phyloP scores from a whole-genome alignment of 768 basidiomycete species.

The Boletus pseudopeckii region DNA sequence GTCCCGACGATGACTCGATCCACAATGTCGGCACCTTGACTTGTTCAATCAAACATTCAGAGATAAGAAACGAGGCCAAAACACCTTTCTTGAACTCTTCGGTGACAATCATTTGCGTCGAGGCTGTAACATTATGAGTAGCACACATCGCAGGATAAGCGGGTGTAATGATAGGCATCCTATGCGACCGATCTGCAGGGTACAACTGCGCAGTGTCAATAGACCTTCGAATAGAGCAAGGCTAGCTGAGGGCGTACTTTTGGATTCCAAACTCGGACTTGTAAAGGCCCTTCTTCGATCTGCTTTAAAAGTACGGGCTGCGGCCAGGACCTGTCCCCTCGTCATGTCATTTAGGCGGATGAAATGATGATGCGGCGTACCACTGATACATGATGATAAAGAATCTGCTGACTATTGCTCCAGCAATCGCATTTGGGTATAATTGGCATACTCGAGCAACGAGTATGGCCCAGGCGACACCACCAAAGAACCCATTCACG shows the following conservation, averaged over 20 bases:
- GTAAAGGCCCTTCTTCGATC: conserved; percentile 91
- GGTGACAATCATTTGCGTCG: conserved; percentile 94
- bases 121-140: conserved; percentile 95
- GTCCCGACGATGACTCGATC: conserved; percentile 85
- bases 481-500: conserved; percentile 95
- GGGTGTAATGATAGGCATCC: conserved; percentile 99
- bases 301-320: conserved; percentile 96
- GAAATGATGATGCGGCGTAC: conserved; percentile 42
- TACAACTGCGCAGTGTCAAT: conserved; percentile 58
- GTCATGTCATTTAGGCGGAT: conserved; percentile 5
- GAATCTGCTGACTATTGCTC: conserved; percentile 95
- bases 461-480: conserved; percentile 98
- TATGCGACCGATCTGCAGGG: conserved; percentile 87
- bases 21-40: conserved; percentile 85
- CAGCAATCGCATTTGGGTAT: conserved; percentile 92
- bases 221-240: no score
- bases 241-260: conserved; percentile 47
- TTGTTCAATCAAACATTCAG: conserved; percentile 11
- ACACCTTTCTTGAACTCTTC: conserved; percentile 92
- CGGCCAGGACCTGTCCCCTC: conserved; percentile 83
- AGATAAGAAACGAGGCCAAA: not conserved
- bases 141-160: conserved; percentile 99
- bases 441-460: conserved; percentile 99
- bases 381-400: conserved; percentile 99
- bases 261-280: conserved; percentile 97